Evolutionary conservation across 2,329 filamentous ascomycete species (phyloP).

Genomic region (Hypoxylon sp.): DNA sequence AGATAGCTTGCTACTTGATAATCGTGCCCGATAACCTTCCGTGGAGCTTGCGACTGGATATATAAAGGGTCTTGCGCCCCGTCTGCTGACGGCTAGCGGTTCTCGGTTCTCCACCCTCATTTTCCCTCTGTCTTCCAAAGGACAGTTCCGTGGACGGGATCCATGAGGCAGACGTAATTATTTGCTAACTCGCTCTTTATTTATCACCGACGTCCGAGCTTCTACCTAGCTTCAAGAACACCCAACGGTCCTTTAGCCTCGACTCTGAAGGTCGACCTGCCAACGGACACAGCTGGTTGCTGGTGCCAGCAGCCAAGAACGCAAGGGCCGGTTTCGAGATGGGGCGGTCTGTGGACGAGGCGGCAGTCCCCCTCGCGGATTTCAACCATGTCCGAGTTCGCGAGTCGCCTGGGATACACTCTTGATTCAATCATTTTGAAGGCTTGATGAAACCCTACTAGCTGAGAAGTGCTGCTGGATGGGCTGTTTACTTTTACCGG

Average conservation of each 20-base stretch:
- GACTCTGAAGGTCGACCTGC: neutral
- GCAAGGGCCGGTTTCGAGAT: slow-evolving; percentile 5
- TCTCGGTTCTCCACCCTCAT: slow-evolving; percentile 23
- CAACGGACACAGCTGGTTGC: neutral
- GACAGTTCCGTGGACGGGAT: neutral
- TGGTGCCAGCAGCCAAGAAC: neutral
- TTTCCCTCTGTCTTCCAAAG: slow-evolving; percentile 5
- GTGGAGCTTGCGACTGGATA: slow-evolving; percentile 17
- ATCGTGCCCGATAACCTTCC: slow-evolving; percentile 32
- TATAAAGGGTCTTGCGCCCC: slow-evolving; percentile 26
- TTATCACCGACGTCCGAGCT: slow-evolving; percentile 24
- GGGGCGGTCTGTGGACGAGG: neutral
- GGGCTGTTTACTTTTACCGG: neutral
- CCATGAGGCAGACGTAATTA: slow-evolving; percentile 1
- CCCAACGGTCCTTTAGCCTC: neutral
- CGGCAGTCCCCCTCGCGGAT: neutral
- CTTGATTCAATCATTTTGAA: slow-evolving; percentile 12
- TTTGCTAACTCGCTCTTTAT: slow-evolving; percentile 11
- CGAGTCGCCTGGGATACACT: slow-evolving; percentile 11
- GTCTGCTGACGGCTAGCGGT: slow-evolving; percentile 16
- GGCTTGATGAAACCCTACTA: slow-evolving; percentile 19
- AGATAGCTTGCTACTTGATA: slow-evolving; percentile 26
- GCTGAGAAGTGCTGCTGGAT: slow-evolving; percentile 11
- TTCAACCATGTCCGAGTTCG: slow-evolving; percentile 21
- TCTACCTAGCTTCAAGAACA: slow-evolving; percentile 1